These are phyloP conservation scores for Aspergillus luchuensis DNA, from an alignment of 2,329 filamentous ascomycete genomes.

Conservation along the genomic window DNA sequence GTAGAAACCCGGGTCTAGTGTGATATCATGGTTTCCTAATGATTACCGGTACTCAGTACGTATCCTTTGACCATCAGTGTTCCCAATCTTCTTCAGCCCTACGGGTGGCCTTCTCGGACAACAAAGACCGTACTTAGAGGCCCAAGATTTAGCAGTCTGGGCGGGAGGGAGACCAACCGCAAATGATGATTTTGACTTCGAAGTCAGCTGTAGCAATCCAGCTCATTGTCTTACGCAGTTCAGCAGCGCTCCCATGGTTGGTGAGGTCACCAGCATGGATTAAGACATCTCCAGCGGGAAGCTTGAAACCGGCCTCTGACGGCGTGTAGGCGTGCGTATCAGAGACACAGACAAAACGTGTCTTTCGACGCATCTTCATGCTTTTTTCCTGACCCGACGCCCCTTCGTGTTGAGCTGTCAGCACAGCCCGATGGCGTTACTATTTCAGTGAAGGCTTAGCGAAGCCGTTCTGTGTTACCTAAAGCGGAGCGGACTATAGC, in stretches of 20 bases:
- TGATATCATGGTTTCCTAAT: constrained; percentile 62
- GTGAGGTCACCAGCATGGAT: constrained; percentile 63
- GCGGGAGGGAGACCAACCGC: constrained; percentile 45
- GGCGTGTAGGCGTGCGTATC: constrained; percentile 60
- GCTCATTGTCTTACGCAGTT: constrained; percentile 54
- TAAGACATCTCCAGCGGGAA: constrained; percentile 59
- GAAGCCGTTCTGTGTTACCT: not conserved
- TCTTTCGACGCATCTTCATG: constrained; percentile 38
- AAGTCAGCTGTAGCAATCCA: constrained; percentile 59
- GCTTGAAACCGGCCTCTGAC: constrained; percentile 49
- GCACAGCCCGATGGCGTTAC: not conserved
- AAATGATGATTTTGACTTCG: constrained; percentile 58
- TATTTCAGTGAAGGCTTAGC: not conserved
- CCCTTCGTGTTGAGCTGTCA: not conserved
- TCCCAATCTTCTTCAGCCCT: not conserved
- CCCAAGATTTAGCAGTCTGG: not conserved
- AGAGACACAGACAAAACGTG: constrained; percentile 60
- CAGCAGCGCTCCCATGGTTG: constrained; percentile 55
- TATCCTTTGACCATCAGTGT: not conserved
- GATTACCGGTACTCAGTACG: not conserved
- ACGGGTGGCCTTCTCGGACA: not conserved
- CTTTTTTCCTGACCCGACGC: not conserved
- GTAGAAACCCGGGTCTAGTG: constrained; percentile 55
- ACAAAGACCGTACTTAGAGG: not conserved
- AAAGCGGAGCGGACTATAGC: not conserved